Base-by-base conservation (phyloP, 768 basidiomycete genomes). In the Artomyces pyxidatus region DNA sequence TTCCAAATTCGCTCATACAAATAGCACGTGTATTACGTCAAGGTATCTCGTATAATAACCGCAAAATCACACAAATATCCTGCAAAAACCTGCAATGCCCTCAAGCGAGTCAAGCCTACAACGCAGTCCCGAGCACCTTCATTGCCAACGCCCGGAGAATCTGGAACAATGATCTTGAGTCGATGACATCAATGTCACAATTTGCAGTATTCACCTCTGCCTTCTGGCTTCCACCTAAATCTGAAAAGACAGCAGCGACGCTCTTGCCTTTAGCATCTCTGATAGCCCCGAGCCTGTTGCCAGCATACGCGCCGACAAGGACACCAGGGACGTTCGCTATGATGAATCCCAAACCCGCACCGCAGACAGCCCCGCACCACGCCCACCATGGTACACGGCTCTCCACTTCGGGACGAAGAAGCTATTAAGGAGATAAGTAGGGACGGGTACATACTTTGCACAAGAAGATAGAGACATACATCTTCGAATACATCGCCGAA, bases 211-310 rank as follows among this genome's bases (percentile, higher is more conserved):
- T 55, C 59, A 89, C 92, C 80, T 95, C 88, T 42, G 92, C 90
- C 64, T 89, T 94, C 72, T 93, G 85, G 44, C 69, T 70, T 2
- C 80, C 77, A 16, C 80, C 83, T 22, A 96, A 73, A 19, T 86
- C 77, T 40, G 72, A 68, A 63, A 97, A 97, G 16, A 96, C 93
- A 8, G 85, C 76, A 2, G 88, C 91, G 21, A 97, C 92, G 53
- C 85, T 86, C 74, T 89, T 91, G 9, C 93, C 88, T 70, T 97
- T 97, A 3, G 93, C 93, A 60, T 97, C 93, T 49, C 93, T 74
- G 41, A 97, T 73, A 3, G 92, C 90, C 37, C 93, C 93, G 25
- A 96, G 68, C n/a, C 89, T 73, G 61, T 93, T 95, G 0, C 93
- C 93, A 0, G 90, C 88, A 56, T 84, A 77, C 3, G 85, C 88